phyloP scores from a whole-genome alignment of 305 asterid genomes.

The Solanum aculeatissimum region DNA sequence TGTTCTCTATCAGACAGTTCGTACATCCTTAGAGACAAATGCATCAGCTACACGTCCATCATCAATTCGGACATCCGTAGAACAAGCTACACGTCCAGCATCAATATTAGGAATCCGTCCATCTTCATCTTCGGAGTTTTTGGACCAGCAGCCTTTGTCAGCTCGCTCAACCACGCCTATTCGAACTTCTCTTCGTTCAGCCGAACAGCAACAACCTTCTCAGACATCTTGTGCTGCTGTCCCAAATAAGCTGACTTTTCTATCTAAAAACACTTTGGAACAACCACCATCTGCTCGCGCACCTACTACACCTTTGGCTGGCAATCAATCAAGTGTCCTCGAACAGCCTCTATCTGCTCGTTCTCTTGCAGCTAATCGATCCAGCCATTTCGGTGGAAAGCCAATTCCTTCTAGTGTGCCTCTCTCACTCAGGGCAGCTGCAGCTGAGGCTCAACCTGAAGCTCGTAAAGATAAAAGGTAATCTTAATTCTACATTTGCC shows the following conservation, averaged over 20 bases:
- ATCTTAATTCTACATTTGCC: neutral
- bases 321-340: neutral
- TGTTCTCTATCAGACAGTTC: slow-evolving; percentile 14
- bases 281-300: slow-evolving; percentile 27
- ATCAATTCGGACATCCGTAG: slow-evolving; percentile 11
- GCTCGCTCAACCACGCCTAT: slow-evolving; percentile 4
- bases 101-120: neutral
- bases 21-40: slow-evolving; percentile 18
- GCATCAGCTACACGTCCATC: slow-evolving; percentile 3
- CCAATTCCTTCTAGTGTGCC: slow-evolving; percentile 36
- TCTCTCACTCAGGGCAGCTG: slow-evolving; percentile 33
- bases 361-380: slow-evolving; percentile 23
- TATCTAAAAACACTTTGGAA: neutral
- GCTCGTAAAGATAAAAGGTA: slow-evolving; percentile 57
- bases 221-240: neutral
- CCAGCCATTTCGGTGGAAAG: slow-evolving; percentile 32
- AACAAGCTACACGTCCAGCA: slow-evolving; percentile 21
- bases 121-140: neutral
- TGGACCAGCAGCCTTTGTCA: slow-evolving; percentile 9
- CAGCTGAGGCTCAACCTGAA: slow-evolving; percentile 39
- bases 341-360: slow-evolving; percentile 70
- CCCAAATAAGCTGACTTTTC: neutral
- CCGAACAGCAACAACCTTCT: neutral
- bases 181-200: slow-evolving; percentile 4
- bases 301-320: slow-evolving; percentile 6